A percentile compares a stretch with the other conserved stretches of the same genome.
These are phyloP conservation scores for Cucurbita argyrosperma DNA, from an alignment of 306 rosid species.

Conservation along the genomic window DNA sequence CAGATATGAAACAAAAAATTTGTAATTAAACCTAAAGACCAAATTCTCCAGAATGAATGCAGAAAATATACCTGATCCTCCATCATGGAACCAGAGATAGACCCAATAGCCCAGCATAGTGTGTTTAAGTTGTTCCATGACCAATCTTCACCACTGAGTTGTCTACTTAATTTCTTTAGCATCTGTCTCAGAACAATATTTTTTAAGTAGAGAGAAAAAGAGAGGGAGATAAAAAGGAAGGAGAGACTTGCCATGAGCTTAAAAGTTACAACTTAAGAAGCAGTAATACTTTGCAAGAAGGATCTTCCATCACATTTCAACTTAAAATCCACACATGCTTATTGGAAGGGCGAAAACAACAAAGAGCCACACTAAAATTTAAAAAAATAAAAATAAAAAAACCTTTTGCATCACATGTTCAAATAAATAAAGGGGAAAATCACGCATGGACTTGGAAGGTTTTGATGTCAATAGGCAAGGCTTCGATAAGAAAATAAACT, in stretches of 20 bases:
- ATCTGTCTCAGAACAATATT: conserved; percentile 31
- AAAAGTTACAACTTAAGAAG: not conserved
- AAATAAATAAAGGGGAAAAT: not conserved
- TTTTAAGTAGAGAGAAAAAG: not conserved
- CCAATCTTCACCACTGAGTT: conserved; percentile 97
- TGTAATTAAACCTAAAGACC: not conserved
- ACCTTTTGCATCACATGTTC: not conserved
- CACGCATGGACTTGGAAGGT: not conserved
- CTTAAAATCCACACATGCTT: not conserved
- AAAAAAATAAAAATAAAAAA: not conserved
- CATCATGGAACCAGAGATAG: conserved; percentile 96
- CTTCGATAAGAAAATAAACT: not conserved
- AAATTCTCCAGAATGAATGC: not conserved
- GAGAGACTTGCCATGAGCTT: not conserved
- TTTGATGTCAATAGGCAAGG: not conserved
- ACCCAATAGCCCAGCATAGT: conserved; percentile 97
- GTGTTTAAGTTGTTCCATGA: conserved; percentile 97
- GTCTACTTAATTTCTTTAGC: conserved; percentile 86
- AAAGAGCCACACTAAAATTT: not conserved
- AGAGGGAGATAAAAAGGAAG: not conserved
- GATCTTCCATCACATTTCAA: not conserved
- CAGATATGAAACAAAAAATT: not conserved
- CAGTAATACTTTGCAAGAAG: not conserved
- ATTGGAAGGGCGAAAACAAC: not conserved
- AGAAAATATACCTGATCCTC: conserved; percentile 74